Percentiles rank a stretch among this genome's conserved stretches.
phyloP scores from a whole-genome alignment of 2,329 filamentous ascomycete species.

The Ampelomyces quisqualis region DNA sequence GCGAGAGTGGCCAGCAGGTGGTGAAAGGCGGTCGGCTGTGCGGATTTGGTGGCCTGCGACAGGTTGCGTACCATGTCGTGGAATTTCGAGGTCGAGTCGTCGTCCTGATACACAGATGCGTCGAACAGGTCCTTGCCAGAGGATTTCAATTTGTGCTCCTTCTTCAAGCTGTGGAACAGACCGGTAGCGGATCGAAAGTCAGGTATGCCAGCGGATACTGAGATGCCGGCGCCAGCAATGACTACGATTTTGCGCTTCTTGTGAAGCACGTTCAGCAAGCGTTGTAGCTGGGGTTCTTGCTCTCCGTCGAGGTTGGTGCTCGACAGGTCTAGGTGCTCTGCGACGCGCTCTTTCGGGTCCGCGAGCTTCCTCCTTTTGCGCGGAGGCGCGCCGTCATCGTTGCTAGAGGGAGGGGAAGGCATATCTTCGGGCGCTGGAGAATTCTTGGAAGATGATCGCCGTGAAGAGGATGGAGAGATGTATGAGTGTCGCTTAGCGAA shows the following conservation, averaged over 20 bases:
- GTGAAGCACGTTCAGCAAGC: slow-evolving; percentile 71
- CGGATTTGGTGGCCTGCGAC: slow-evolving; percentile 72
- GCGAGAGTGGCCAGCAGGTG: slow-evolving; percentile 89
- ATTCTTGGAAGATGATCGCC: slow-evolving; percentile 48
- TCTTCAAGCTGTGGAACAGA: slow-evolving; percentile 81
- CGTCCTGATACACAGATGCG: slow-evolving; percentile 94
- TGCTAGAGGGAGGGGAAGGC: slow-evolving; percentile 47
- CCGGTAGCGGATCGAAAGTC: slow-evolving; percentile 93
- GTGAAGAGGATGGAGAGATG: slow-evolving; percentile 48
- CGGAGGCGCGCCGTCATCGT: slow-evolving; percentile 66
- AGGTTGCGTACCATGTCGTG: slow-evolving; percentile 94
- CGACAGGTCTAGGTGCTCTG: slow-evolving; percentile 75
- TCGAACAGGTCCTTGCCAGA: slow-evolving; percentile 97
- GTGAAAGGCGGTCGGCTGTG: slow-evolving; percentile 85
- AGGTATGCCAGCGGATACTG: slow-evolving; percentile 92
- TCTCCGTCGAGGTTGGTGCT: slow-evolving; percentile 53
- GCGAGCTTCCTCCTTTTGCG: slow-evolving; percentile 69
- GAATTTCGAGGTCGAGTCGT: slow-evolving; percentile 83
- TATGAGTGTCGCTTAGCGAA: slow-evolving; percentile 33
- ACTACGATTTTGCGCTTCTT: slow-evolving; percentile 97
- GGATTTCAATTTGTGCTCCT: slow-evolving; percentile 84
- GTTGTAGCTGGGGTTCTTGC: slow-evolving; percentile 65
- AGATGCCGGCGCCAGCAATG: slow-evolving; percentile 94
- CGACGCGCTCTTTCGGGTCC: slow-evolving; percentile 67
- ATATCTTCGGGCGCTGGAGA: slow-evolving; percentile 51